phyloP scores from a whole-genome alignment of 164 flowering plant genomes.

The Buxus sempervirens region DNA sequence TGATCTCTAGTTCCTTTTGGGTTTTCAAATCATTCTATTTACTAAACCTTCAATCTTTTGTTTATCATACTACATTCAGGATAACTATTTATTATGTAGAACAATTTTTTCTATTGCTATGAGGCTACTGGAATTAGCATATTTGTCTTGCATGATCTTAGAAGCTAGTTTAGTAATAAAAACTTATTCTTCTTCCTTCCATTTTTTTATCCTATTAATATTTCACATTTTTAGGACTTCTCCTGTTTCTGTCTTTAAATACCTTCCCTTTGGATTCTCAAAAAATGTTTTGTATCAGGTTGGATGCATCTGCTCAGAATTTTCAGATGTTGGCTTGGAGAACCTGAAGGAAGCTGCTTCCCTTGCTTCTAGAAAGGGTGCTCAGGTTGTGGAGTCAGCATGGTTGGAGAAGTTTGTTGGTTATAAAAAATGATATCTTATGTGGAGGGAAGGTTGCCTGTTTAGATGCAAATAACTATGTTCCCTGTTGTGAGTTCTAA shows the following conservation, averaged over 20 bases:
- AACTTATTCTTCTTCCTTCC: not conserved
- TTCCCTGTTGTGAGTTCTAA: no score
- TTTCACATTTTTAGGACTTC: not conserved
- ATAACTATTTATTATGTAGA: no score
- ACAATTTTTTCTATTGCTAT: no score
- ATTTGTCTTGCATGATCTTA: no score
- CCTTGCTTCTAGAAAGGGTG: conserved; percentile 39
- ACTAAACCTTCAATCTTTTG: no score
- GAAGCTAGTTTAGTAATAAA: not conserved
- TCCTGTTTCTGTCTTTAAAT: not conserved
- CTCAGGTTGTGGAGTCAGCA: conserved; percentile 46
- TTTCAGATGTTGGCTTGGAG: conserved; percentile 48
- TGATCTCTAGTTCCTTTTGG: no score
- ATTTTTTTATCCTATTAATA: not conserved
- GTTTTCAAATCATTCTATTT: no score
- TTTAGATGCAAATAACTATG: no score
- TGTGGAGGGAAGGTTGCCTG: no score
- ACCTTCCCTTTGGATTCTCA: conserved; percentile 8
- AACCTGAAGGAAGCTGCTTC: conserved; percentile 42
- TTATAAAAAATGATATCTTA: no score
- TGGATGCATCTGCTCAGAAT: conserved; percentile 53
- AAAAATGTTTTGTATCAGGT: conserved; percentile 40
- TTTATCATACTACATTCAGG: no score
- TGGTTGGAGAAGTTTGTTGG: not conserved
- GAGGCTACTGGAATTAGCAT: no score